phyloP scores from a whole-genome alignment of 805 yeast species.

The Barnettozyma pratensis region DNA sequence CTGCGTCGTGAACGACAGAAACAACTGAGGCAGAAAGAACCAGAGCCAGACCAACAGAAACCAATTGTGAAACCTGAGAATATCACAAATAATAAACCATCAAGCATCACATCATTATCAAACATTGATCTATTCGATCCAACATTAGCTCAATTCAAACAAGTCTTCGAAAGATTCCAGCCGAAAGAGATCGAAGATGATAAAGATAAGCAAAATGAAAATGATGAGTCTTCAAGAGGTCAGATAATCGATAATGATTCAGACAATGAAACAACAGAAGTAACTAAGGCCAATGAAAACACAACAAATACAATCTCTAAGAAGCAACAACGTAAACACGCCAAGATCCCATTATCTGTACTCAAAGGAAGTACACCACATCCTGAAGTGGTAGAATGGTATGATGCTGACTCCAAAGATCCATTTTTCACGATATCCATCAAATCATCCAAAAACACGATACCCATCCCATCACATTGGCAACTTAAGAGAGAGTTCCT shows the following conservation, averaged over 20 bases:
- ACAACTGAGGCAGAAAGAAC: slow-evolving; percentile 12
- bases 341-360: slow-evolving; percentile 60
- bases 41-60: neutral
- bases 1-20: slow-evolving; percentile 28
- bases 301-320: slow-evolving; percentile 32
- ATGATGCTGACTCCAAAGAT: slow-evolving; percentile 78
- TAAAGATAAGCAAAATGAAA: slow-evolving; percentile 10
- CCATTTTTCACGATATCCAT: slow-evolving; percentile 62
- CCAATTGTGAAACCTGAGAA: neutral
- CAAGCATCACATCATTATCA: slow-evolving; percentile 19
- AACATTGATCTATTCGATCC: slow-evolving; percentile 24
- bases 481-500: slow-evolving; percentile 69
- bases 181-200: slow-evolving; percentile 1
- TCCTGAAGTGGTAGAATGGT: slow-evolving; percentile 84
- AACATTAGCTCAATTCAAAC: slow-evolving; percentile 29
- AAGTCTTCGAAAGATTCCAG: slow-evolving; percentile 32
- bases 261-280: slow-evolving; percentile 18
- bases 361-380: slow-evolving; percentile 53
- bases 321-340: slow-evolving; percentile 44
- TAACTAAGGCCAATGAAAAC: slow-evolving; percentile 2
- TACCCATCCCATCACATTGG: slow-evolving; percentile 88
- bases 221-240: slow-evolving; percentile 21
- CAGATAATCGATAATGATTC: slow-evolving; percentile 25
- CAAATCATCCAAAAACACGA: slow-evolving; percentile 59
- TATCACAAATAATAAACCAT: too few species aligned